These are phyloP conservation scores for Spathaspora girioi DNA, from an alignment of 805 yeast genomes.

Conservation along the genomic window DNA sequence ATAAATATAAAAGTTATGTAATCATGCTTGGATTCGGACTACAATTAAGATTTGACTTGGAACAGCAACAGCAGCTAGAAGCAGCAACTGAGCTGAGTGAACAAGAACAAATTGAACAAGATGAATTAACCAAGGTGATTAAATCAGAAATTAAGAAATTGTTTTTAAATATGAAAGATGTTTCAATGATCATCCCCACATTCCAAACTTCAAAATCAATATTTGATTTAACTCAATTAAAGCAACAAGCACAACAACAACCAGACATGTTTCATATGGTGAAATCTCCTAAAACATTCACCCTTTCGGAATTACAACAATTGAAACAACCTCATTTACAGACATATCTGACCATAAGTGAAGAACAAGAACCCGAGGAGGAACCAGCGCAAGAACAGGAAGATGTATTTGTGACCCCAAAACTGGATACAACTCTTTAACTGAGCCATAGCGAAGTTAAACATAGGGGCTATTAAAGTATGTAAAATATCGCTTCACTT, in stretches of 20 bases:
- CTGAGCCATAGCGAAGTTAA: not conserved
- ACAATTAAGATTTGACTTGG: conserved; percentile 41
- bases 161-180: conserved; percentile 27
- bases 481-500: no score
- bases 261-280: conserved; percentile 23
- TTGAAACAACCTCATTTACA: not conserved
- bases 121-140: conserved; percentile 31
- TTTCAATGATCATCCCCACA: conserved; percentile 32
- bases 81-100: not conserved
- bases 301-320: conserved; percentile 18
- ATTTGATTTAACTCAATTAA: conserved; percentile 13
- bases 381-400: not conserved
- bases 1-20: conserved; percentile 44
- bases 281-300: conserved; percentile 40
- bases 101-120: conserved; percentile 10
- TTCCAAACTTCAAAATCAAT: conserved; percentile 26
- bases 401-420: not conserved
- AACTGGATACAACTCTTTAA: no score
- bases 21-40: conserved; percentile 45
- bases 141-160: conserved; percentile 30
- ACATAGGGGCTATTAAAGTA: not conserved
- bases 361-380: not conserved
- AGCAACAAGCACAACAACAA: conserved; percentile 9
- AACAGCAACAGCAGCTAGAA: conserved; percentile 13
- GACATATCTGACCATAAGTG: not conserved